Evolutionary conservation across 2,329 filamentous ascomycete genomes (phyloP).

Genomic region (Fusarium xylarioides): DNA sequence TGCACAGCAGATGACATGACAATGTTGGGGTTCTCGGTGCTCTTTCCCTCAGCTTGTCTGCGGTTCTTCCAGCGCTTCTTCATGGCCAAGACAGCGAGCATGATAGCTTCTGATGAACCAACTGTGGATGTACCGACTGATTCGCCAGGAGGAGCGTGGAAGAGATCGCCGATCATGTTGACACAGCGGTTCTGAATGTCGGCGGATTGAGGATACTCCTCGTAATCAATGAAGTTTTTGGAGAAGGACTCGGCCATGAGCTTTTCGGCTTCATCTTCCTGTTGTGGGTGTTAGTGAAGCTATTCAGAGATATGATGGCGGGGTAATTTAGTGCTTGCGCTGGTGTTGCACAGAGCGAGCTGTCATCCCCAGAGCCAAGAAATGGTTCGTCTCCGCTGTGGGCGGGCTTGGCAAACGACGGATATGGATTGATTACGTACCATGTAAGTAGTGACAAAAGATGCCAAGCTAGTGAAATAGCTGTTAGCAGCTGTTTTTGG

Average conservation of each 20-base stretch:
- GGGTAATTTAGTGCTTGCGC: neutral
- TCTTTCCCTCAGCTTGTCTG: conserved; percentile 83
- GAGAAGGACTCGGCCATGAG: conserved; percentile 92
- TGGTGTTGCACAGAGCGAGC: neutral
- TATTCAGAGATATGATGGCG: conserved; percentile 12
- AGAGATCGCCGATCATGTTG: conserved; percentile 88
- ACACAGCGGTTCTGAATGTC: conserved; percentile 93
- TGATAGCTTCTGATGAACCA: conserved; percentile 89
- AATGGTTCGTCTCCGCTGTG: conserved; percentile 8
- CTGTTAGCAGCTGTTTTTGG: conserved; percentile 5
- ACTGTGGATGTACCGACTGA: conserved; percentile 89
- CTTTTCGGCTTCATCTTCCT: conserved; percentile 95
- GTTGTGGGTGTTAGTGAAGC: conserved; percentile 24
- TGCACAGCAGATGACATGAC: conserved; percentile 97
- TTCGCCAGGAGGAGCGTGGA: conserved; percentile 77
- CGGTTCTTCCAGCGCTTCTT: conserved; percentile 94
- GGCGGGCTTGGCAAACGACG: conserved; percentile 16
- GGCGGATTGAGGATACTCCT: conserved; percentile 82
- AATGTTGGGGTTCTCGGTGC: conserved; percentile 83
- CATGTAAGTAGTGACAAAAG: conserved; percentile 97
- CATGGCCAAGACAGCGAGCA: conserved; percentile 87
- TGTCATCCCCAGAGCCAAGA: conserved; percentile 27
- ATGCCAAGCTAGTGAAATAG: conserved; percentile 72
- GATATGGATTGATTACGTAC: conserved; percentile 54
- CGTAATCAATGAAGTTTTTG: conserved; percentile 96